phyloP scores from a whole-genome alignment of 1,139 yeast genomes.

The Eremothecium gossypii region DNA sequence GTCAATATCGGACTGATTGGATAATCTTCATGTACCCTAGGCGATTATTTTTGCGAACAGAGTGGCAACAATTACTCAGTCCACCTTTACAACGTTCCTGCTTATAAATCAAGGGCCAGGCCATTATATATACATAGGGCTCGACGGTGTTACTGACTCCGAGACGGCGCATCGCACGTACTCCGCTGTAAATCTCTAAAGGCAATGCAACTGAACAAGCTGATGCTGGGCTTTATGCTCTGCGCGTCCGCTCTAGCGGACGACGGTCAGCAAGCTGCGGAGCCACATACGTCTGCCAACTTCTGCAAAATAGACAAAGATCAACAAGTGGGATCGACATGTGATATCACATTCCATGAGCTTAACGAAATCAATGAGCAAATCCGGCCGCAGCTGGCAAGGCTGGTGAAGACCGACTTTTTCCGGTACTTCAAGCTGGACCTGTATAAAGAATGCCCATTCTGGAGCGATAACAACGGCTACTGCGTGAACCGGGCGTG shows the following conservation, averaged over 20 bases:
- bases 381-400: conserved; percentile 45
- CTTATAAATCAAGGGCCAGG: no score
- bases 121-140: no score
- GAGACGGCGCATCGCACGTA: no score
- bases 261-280: background rate
- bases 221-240: no score
- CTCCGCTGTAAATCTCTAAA: no score
- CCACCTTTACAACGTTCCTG: no score
- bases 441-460: conserved; percentile 78
- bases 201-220: no score
- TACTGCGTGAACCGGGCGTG: conserved; percentile 91
- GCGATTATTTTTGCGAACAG: no score
- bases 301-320: conserved; percentile 31
- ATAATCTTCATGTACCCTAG: background rate
- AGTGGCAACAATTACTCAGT: no score
- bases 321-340: conserved; percentile 31
- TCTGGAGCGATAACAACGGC: conserved; percentile 68
- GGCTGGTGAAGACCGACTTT: conserved; percentile 58
- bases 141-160: no score
- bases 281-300: conserved; percentile 14
- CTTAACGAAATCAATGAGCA: conserved; percentile 42
- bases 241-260: no score
- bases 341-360: conserved; percentile 46
- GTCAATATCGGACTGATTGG: conserved; percentile 19
- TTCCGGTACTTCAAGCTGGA: conserved; percentile 84